These are phyloP conservation scores for Capillidium rhysosporum DNA, from an alignment of 371 early-diverging fungal genomes.

Conservation along the genomic window DNA sequence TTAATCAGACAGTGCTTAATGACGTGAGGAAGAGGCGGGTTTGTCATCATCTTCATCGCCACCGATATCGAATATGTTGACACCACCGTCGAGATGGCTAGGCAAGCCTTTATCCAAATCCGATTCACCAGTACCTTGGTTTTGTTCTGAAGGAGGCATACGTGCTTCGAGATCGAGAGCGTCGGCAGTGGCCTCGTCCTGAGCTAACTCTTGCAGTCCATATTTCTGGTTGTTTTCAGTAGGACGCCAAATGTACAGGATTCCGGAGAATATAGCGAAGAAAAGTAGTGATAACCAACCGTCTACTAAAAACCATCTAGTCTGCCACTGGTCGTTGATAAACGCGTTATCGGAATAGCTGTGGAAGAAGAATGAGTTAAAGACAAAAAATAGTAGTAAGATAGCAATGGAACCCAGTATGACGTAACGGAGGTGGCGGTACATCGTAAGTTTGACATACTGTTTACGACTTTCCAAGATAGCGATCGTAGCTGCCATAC, in stretches of 20 bases:
- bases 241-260: conserved; percentile 80
- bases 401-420: conserved; percentile 51
- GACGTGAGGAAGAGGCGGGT: too few species aligned
- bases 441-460: conserved; percentile 75
- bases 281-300: conserved; percentile 72
- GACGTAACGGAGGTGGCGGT: conserved; percentile 58
- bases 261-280: conserved; percentile 50
- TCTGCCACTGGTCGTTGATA: conserved; percentile 61
- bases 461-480: conserved; percentile 58
- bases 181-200: conserved; percentile 13
- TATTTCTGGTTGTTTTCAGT: conserved; percentile 78
- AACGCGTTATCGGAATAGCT: conserved; percentile 37
- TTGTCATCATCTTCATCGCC: conserved; percentile 21
- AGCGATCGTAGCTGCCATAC: conserved; percentile 35
- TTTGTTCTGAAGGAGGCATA: conserved; percentile 26
- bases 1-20: too few species aligned
- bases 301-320: conserved; percentile 80
- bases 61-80: conserved; percentile 42
- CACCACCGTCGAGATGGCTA: conserved; percentile 18
- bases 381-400: conserved; percentile 52
- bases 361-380: conserved; percentile 53
- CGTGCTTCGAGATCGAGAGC: conserved; percentile 25
- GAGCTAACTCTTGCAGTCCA: conserved; percentile 21
- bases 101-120: conserved; percentile 8
- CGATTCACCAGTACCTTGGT: conserved; percentile 9